These are phyloP conservation scores for Closterium sp. DNA, from an alignment of 139 green algal species.

Conservation along the genomic window DNA sequence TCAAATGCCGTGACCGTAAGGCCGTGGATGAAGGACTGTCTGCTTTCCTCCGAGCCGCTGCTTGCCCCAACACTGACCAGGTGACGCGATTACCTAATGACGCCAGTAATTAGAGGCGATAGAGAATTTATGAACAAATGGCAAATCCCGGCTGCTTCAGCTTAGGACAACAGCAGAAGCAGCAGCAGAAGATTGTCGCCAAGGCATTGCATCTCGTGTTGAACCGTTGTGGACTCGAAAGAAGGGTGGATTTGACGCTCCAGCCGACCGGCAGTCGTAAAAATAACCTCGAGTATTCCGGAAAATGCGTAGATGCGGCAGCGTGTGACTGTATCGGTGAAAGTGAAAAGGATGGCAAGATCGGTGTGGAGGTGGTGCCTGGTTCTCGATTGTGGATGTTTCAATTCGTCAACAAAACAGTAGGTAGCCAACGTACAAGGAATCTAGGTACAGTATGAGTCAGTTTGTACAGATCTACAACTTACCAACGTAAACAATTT, in stretches of 20 bases:
- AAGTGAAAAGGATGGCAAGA: not conserved
- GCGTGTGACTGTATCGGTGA: not conserved
- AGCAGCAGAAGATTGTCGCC: no score
- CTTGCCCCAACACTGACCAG: not conserved
- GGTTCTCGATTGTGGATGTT: not conserved
- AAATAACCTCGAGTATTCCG: not conserved
- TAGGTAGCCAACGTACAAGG: no score
- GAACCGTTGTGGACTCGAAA: not conserved
- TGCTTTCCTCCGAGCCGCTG: not conserved
- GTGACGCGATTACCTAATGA: no score
- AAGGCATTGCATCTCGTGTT: no score
- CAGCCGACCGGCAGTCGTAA: not conserved
- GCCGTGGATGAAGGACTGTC: no score
- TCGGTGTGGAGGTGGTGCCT: not conserved
- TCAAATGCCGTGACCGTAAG: no score
- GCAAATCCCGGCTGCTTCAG: not conserved
- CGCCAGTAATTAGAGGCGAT: no score
- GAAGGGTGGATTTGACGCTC: not conserved
- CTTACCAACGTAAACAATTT: no score
- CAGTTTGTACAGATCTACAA: not conserved
- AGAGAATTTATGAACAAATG: no score
- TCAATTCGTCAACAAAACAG: not conserved
- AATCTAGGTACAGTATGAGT: no score
- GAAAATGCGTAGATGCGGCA: not conserved
- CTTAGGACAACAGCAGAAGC: no score